These are phyloP conservation scores for Karstenula rhodostoma DNA, from an alignment of 2,329 filamentous ascomycete genomes.

Conservation along the genomic window DNA sequence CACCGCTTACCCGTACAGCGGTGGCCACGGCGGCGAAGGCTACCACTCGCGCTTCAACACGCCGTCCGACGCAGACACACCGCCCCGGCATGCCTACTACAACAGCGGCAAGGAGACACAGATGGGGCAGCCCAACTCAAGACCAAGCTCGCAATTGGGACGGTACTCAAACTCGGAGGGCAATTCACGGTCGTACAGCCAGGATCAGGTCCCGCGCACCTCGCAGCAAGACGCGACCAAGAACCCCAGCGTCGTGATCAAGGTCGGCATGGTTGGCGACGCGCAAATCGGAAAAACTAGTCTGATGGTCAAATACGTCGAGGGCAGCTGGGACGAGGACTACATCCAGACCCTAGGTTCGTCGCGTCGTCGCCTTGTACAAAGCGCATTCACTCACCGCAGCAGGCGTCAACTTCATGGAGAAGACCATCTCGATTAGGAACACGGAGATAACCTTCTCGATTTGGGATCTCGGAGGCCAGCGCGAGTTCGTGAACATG, in stretches of 20 bases:
- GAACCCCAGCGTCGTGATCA: slow-evolving; percentile 84
- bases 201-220: slow-evolving; percentile 58
- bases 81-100: slow-evolving; percentile 47
- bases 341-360: slow-evolving; percentile 95
- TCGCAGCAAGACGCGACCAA: slow-evolving; percentile 54
- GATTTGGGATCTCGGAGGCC: slow-evolving; percentile 97
- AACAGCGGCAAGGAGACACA: slow-evolving; percentile 44
- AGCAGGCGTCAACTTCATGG: slow-evolving; percentile 98
- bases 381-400: slow-evolving; percentile 24
- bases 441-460: slow-evolving; percentile 99
- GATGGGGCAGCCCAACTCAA: slow-evolving; percentile 48
- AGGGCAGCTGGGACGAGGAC: slow-evolving; percentile 99
- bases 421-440: slow-evolving; percentile 98
- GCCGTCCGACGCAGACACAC: slow-evolving; percentile 58
- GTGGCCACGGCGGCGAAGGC: slow-evolving; percentile 31
- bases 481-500: slow-evolving; percentile 99
- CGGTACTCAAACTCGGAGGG: slow-evolving; percentile 57
- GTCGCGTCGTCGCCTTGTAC: slow-evolving; percentile 24
- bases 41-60: slow-evolving; percentile 53
- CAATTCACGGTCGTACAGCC: slow-evolving; percentile 48
- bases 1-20: slow-evolving; percentile 54
- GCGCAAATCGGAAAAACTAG: slow-evolving; percentile 99
- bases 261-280: slow-evolving; percentile 99
- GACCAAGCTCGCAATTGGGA: slow-evolving; percentile 62
- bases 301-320: slow-evolving; percentile 99